Conservation (phyloP, 331 rosid species). For the Ulmus americana region DNA sequence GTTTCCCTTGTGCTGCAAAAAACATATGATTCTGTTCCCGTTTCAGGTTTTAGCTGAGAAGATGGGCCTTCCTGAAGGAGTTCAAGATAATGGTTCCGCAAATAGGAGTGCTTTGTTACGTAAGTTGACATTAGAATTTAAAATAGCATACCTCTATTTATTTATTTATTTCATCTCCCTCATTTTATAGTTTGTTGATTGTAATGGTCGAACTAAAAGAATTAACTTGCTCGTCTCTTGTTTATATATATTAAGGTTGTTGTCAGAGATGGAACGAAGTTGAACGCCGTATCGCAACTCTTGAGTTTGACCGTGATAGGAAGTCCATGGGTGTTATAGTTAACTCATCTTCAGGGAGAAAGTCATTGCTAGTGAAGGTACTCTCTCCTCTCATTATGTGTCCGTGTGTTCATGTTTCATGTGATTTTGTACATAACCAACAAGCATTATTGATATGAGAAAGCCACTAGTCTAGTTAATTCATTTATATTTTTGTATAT, state of each 20-base stretch:
- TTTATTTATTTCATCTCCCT: neutral
- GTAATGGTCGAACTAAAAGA: neutral
- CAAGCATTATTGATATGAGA: no score
- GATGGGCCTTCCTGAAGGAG: conserved; percentile 64
- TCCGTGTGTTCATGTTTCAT: no score
- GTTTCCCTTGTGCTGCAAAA: no score
- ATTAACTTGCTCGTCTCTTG: neutral
- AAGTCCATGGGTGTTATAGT: conserved; percentile 57
- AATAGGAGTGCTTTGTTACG: conserved; percentile 16
- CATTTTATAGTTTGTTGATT: neutral
- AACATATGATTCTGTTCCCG: neutral
- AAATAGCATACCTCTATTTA: neutral
- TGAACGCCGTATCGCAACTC: conserved; percentile 52
- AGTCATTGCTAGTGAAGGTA: conserved; percentile 63
- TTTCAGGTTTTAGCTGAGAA: conserved; percentile 71
- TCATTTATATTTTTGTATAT: no score
- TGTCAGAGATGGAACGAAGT: conserved; percentile 52
- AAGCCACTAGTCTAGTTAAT: no score
- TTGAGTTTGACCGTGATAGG: conserved; percentile 69
- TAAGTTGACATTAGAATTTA: conserved; percentile 1
- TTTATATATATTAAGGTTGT: conserved; percentile 35
- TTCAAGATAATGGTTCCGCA: conserved; percentile 10
- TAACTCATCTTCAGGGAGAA: conserved; percentile 37
- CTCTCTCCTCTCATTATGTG: neutral
- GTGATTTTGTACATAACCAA: no score